Evolutionary conservation across 202 grass and related monocot species (phyloP).

Genomic region (Zizania palustris): DNA sequence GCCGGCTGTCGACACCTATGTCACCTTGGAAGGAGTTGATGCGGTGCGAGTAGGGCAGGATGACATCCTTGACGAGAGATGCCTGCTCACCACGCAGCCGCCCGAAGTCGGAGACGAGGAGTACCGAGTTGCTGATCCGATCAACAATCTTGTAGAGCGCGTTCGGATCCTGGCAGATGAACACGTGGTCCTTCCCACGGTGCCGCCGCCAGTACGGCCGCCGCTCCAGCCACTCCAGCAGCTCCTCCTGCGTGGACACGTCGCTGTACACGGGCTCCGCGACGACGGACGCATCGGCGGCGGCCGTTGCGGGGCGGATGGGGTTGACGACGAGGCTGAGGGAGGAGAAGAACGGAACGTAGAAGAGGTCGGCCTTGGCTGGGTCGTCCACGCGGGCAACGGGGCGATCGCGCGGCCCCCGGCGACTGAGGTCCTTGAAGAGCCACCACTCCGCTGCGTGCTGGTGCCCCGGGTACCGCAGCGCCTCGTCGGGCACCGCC

Average conservation of each 20-base stretch:
- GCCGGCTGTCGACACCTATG: slow-evolving; percentile 50
- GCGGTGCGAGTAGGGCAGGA: slow-evolving; percentile 86
- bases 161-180: slow-evolving; percentile 95
- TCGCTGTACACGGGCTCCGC: slow-evolving; percentile 56
- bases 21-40: slow-evolving; percentile 85
- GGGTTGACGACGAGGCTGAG: slow-evolving; percentile 95
- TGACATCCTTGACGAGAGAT: slow-evolving; percentile 88
- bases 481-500: slow-evolving; percentile 35
- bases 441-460: slow-evolving; percentile 97
- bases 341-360: slow-evolving; percentile 93
- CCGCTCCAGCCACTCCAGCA: slow-evolving; percentile 70
- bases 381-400: slow-evolving; percentile 63
- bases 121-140: slow-evolving; percentile 70
- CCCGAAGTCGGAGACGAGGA: slow-evolving; percentile 91
- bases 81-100: slow-evolving; percentile 70
- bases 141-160: slow-evolving; percentile 71
- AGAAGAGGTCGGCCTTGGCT: slow-evolving; percentile 79
- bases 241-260: slow-evolving; percentile 78
- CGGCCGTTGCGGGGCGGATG: slow-evolving; percentile 40
- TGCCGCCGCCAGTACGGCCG: slow-evolving; percentile 76
- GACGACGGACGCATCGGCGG: slow-evolving; percentile 27
- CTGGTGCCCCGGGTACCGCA: slow-evolving; percentile 90
- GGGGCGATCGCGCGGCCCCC: slow-evolving; percentile 38
- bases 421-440: slow-evolving; percentile 64
- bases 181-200: slow-evolving; percentile 76